Evolutionary conservation across 2,329 filamentous ascomycete species (phyloP).

Genomic region (Xylariaceae sp.): DNA sequence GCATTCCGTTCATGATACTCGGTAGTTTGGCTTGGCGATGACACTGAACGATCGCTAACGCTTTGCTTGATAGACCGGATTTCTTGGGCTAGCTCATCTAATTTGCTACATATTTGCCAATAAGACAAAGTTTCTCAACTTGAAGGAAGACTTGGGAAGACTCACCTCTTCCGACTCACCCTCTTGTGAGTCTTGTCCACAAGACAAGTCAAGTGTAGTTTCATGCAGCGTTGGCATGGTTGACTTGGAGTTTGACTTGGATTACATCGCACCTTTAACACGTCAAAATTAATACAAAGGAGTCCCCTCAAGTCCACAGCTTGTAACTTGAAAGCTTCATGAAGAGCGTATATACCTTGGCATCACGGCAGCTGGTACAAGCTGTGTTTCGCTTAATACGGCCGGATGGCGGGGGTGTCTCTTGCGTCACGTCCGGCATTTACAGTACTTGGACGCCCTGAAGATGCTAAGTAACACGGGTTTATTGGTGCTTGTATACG

Average conservation of each 20-base stretch:
- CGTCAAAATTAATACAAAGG: not conserved
- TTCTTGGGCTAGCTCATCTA: constrained; percentile 58
- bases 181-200: constrained; percentile 39
- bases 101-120: constrained; percentile 45
- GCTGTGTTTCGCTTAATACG: constrained; percentile 39
- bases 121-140: not conserved
- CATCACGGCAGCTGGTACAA: constrained; percentile 39
- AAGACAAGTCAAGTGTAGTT: constrained; percentile 34
- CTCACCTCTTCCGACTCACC: constrained; percentile 37
- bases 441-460: constrained; percentile 24
- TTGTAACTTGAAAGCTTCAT: not conserved
- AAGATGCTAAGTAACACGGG: not conserved
- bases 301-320: not conserved
- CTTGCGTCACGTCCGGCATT: constrained; percentile 31
- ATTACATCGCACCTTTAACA: constrained; percentile 38
- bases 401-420: constrained; percentile 19
- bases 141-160: not conserved
- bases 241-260: constrained; percentile 31
- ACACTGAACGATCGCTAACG: constrained; percentile 40
- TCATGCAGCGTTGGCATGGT: constrained; percentile 38
- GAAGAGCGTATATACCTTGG: constrained; percentile 30
- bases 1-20: constrained; percentile 20
- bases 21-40: constrained; percentile 30
- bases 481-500: not conserved
- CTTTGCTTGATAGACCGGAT: constrained; percentile 58